A percentile compares a stretch with the other conserved stretches of the same genome.
These are phyloP conservation scores for Cercospora berteroae DNA, from an alignment of 2,329 filamentous ascomycete genomes.

Conservation along the genomic window DNA sequence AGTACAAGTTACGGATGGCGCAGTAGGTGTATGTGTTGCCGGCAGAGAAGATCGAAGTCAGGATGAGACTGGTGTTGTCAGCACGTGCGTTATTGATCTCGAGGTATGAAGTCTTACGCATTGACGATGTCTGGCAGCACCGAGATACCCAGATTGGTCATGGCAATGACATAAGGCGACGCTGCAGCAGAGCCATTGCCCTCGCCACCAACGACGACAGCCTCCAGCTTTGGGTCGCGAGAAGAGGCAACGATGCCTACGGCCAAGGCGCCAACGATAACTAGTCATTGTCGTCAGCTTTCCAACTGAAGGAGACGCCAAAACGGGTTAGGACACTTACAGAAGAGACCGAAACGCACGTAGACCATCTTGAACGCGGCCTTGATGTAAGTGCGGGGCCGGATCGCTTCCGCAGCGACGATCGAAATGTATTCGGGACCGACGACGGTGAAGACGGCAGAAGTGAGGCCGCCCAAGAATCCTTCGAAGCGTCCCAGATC, in stretches of 20 bases:
- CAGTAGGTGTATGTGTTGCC: constrained; percentile 58
- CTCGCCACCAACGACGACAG: constrained; percentile 25
- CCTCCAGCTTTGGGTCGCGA: constrained; percentile 32
- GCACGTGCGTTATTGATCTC: neutral
- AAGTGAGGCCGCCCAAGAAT: constrained; percentile 38
- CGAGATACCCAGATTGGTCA: constrained; percentile 44
- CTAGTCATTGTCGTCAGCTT: constrained; percentile 38
- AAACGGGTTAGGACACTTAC: neutral
- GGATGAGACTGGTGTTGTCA: constrained; percentile 31
- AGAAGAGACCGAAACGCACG: constrained; percentile 41
- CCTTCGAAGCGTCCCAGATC: constrained; percentile 38
- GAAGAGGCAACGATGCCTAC: constrained; percentile 44
- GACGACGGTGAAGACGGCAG: constrained; percentile 48
- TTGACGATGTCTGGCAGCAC: constrained; percentile 45
- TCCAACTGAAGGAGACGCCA: neutral
- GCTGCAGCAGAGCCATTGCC: constrained; percentile 35
- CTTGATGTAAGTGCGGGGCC: constrained; percentile 47
- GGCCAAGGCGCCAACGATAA: constrained; percentile 47
- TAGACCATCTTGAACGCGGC: constrained; percentile 51
- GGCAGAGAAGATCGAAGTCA: constrained; percentile 57
- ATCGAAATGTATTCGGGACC: constrained; percentile 51
- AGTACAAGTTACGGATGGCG: constrained; percentile 54
- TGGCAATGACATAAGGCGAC: constrained; percentile 40
- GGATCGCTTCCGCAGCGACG: constrained; percentile 49
- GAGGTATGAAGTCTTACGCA: constrained; percentile 22